Conservation (phyloP, 2,329 filamentous ascomycete species). For the Calonectria pauciramosa region DNA sequence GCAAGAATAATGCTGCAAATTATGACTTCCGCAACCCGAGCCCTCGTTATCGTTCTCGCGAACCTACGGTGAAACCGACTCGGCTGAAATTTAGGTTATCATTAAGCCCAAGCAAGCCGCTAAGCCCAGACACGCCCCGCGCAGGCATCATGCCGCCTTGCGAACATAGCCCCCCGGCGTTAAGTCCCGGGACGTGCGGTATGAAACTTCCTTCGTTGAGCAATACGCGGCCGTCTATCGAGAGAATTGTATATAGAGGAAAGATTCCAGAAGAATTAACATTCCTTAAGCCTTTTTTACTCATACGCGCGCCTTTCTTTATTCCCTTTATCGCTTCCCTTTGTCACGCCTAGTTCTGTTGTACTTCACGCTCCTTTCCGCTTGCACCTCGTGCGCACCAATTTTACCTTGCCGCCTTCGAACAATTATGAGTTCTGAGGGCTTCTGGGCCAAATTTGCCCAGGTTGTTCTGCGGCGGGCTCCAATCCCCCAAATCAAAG, state of each 20-base stretch:
- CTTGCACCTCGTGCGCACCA: background rate
- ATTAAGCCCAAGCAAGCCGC: background rate
- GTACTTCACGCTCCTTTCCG: background rate
- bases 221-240: background rate
- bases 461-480: background rate
- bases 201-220: background rate
- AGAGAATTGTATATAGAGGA: background rate
- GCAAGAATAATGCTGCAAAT: background rate
- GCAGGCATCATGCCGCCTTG: background rate
- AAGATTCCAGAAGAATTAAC: background rate
- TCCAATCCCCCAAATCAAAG: background rate
- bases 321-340: background rate
- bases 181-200: background rate
- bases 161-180: background rate
- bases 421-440: background rate
- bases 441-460: background rate
- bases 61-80: background rate
- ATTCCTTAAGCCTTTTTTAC: background rate
- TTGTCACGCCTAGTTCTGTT: background rate
- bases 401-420: background rate
- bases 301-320: background rate
- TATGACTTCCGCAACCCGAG: background rate
- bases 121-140: background rate
- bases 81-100: background rate
- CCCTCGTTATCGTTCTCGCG: background rate